These are phyloP conservation scores for Leptographium galeiforme DNA, from an alignment of 2,329 filamentous ascomycete species.

Conservation along the genomic window DNA sequence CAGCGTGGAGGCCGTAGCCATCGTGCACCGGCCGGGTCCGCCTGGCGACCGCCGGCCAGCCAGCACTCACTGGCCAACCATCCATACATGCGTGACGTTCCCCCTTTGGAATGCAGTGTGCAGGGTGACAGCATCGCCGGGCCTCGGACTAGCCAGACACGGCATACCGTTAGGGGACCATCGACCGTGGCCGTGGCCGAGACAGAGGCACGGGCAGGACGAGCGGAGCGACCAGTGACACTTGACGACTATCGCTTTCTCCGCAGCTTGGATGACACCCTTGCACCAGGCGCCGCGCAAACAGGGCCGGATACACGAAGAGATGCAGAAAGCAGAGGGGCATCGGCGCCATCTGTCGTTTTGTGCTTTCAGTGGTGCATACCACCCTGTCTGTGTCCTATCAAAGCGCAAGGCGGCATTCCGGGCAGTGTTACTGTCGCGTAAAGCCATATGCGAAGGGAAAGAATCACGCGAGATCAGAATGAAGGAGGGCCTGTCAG, in stretches of 20 bases:
- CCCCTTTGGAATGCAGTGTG: background rate
- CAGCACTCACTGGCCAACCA: conserved; percentile 10
- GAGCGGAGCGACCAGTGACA: conserved; percentile 6
- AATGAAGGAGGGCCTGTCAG: too few relatives aligned
- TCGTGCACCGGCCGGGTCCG: background rate
- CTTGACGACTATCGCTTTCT: conserved; percentile 10
- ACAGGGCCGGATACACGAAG: background rate
- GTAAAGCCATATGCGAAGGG: background rate
- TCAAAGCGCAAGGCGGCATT: too few relatives aligned
- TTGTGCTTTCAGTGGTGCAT: conserved; percentile 1
- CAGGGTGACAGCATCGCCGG: background rate
- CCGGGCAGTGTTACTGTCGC: background rate
- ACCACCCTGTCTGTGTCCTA: background rate
- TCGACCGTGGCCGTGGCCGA: conserved; percentile 4
- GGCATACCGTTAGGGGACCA: background rate
- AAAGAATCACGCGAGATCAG: too few relatives aligned
- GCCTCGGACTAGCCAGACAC: background rate
- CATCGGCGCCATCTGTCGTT: background rate
- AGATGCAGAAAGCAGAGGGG: background rate
- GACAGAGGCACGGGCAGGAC: conserved; percentile 4
- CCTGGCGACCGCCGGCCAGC: conserved; percentile 11
- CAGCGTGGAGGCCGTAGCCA: background rate
- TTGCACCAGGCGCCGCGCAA: background rate
- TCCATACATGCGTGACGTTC: conserved; percentile 3
- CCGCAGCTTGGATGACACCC: background rate